A percentile compares a stretch with the other conserved stretches of the same genome.
phyloP scores from a whole-genome alignment of 2,329 filamentous ascomycete species.

The Fusarium sterilihyphosum region DNA sequence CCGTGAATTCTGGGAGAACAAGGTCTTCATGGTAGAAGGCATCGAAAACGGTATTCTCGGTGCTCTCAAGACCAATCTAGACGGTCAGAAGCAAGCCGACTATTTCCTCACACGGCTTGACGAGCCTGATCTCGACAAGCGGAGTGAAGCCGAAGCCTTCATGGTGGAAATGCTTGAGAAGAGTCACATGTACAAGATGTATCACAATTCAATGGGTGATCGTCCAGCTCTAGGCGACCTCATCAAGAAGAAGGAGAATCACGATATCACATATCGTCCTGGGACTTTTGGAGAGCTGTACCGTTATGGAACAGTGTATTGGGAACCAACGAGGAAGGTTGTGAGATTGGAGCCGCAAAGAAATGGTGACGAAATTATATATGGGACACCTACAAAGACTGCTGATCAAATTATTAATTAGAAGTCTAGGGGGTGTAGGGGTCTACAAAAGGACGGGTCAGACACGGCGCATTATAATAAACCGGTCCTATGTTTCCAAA shows the following conservation, averaged over 20 bases:
- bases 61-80: conserved; percentile 42
- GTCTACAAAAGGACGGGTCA: rapidly evolving
- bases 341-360: conserved; percentile 38
- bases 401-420: not conserved
- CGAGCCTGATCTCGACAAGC: conserved; percentile 43
- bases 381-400: conserved; percentile 18
- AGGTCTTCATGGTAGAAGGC: conserved; percentile 47
- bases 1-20: conserved; percentile 46
- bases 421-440: rapidly evolving
- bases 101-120: conserved; percentile 47
- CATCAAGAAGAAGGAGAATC: conserved; percentile 40
- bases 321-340: conserved; percentile 43
- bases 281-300: conserved; percentile 50
- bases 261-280: conserved; percentile 44
- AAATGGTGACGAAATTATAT: conserved; percentile 33
- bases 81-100: conserved; percentile 45
- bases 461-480: not conserved
- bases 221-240: conserved; percentile 47
- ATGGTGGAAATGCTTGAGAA: conserved; percentile 47
- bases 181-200: conserved; percentile 51
- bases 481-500: not conserved
- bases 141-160: conserved; percentile 44
- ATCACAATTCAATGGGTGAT: conserved; percentile 48
- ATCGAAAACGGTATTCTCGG: conserved; percentile 47
- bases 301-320: conserved; percentile 49